Base-by-base conservation (phyloP, 129 eudicot species). In the Sambucus nigra region DNA sequence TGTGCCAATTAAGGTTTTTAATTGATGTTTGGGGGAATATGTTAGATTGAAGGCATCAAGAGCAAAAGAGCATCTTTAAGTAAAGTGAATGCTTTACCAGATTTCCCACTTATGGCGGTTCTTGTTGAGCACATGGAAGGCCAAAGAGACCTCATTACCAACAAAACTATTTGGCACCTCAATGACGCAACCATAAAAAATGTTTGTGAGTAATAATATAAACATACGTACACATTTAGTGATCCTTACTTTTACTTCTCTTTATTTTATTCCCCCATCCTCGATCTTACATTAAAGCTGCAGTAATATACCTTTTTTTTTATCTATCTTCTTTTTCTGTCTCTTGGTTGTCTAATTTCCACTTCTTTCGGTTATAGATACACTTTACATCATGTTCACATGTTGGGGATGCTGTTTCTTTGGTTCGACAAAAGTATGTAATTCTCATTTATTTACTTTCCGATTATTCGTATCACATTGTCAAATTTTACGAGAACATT, bases 401-500 rank as follows among this genome's bases (percentile, higher is more conserved):
- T 60, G 64, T 51, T 88, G 97, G 94, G 94, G 97, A 19, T 88
- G 97, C 55, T 88, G 94, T 55, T 80, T 88, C 82, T 88, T 83
- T 52, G 87, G 97, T 65, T 51, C 97, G 14, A 75, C 87, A 47
- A 84, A 84, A 71, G 97, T 88, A 66, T 69, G 69, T 16, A 61
- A 2, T 23, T 20, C 28, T 46, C 14, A 3, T n/a, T n/a, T n/a
- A 41, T 51, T 11, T 0, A n/a, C 27, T 56, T 20, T 27, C 19
- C 15, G 5, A 10, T 33, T 12, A 18, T 16, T 0, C 45, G 6
- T 9, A 25, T 15, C 19, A 11, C 11, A 11, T 32, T 21, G 38
- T 31, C 5, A 35, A n/a, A n/a, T n/a, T 18, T 19, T 2, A 27
- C 21, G 0, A 2, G 3, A 42, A 0, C 20, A 4, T 1, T 42